phyloP scores from a whole-genome alignment of 2,329 filamentous ascomycete genomes.

The Hymenoscyphus linearis region DNA sequence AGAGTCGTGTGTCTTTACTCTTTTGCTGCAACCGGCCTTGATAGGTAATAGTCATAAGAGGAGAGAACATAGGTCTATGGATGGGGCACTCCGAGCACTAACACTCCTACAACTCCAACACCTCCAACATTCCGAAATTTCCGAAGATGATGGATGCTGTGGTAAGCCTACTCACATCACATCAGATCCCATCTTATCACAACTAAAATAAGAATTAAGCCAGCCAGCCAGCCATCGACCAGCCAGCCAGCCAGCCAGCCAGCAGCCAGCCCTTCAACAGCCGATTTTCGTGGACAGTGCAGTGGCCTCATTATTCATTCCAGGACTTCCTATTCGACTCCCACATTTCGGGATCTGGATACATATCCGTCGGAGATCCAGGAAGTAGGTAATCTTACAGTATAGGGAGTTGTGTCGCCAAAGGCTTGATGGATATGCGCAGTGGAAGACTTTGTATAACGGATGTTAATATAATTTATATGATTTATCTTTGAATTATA shows the following conservation, averaged over 20 bases:
- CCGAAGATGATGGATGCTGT: constrained; percentile 6
- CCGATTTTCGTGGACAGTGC: background rate
- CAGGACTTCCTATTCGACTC: background rate
- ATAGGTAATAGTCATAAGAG: too few relatives aligned
- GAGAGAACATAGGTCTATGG: too few relatives aligned
- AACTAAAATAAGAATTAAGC: too few relatives aligned
- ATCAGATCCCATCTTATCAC: too few relatives aligned
- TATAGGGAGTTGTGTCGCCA: background rate
- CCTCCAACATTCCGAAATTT: constrained; percentile 5
- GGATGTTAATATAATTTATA: background rate
- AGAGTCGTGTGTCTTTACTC: constrained; percentile 9
- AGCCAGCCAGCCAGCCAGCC: too few relatives aligned
- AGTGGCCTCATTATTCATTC: too few relatives aligned
- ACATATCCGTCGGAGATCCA: background rate
- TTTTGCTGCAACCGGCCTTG: constrained; percentile 3
- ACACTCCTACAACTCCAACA: too few relatives aligned
- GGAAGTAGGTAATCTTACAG: too few relatives aligned
- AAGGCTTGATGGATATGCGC: background rate
- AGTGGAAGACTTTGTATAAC: background rate
- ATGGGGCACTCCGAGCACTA: constrained; percentile 1
- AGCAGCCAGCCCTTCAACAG: background rate
- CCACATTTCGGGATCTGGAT: background rate
- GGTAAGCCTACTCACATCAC: constrained; percentile 4
- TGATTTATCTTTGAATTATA: too few relatives aligned
- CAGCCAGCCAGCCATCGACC: too few relatives aligned